Percentiles rank a stretch among this genome's conserved stretches.
Evolutionary conservation across 768 basidiomycete species (phyloP).

Genomic region (Suillus cothurnatus): DNA sequence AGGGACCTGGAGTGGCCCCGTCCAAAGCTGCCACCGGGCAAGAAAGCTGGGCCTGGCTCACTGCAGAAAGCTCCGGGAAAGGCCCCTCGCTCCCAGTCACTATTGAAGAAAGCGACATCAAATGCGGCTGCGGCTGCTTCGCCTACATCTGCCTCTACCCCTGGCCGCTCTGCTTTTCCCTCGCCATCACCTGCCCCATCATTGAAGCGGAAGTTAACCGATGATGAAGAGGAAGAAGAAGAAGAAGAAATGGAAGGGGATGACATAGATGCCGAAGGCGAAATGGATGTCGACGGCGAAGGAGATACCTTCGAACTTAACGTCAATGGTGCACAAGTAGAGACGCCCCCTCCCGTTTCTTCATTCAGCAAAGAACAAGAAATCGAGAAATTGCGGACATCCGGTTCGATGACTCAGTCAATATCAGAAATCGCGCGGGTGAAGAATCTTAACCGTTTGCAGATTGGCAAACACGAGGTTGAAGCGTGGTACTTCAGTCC

Average conservation of each 20-base stretch:
- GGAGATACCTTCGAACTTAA: constrained; percentile 74
- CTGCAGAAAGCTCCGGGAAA: constrained; percentile 62
- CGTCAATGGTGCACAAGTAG: constrained; percentile 47
- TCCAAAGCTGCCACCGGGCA: constrained; percentile 66
- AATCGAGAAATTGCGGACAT: constrained; percentile 96
- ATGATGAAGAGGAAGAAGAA: constrained; percentile 65
- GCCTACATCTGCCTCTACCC: constrained; percentile 54
- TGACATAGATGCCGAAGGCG: constrained; percentile 46
- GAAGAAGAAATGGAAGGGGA: constrained; percentile 58
- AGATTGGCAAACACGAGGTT: constrained; percentile 95
- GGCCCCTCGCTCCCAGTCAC: constrained; percentile 55
- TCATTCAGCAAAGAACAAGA: constrained; percentile 97
- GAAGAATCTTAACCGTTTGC: constrained; percentile 95
- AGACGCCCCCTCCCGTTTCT: constrained; percentile 52
- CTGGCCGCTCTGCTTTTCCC: constrained; percentile 37
- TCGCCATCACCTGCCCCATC: constrained; percentile 63
- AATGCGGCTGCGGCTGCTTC: constrained; percentile 71
- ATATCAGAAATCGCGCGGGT: constrained; percentile 97
- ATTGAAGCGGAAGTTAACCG: constrained; percentile 68
- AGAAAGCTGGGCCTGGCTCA: constrained; percentile 48
- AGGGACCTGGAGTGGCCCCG: constrained; percentile 96
- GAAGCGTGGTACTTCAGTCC: constrained; percentile 99
- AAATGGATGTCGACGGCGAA: constrained; percentile 67
- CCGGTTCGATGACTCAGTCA: constrained; percentile 98
- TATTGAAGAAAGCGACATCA: constrained; percentile 70